Evolutionary conservation across 1,139 yeast genomes (phyloP).

Genomic region (Lizanozyma gosingica): DNA sequence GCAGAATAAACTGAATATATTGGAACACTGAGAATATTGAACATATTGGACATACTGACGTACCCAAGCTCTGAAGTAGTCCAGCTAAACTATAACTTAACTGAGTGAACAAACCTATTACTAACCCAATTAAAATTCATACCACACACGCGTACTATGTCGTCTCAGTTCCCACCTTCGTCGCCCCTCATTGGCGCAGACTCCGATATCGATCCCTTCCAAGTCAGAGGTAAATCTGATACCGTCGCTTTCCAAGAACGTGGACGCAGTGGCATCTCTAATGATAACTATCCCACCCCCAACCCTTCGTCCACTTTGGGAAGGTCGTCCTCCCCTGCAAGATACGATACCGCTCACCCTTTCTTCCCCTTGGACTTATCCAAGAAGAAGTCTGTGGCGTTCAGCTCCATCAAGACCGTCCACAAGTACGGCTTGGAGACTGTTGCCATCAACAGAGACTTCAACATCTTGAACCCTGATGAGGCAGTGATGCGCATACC

Average conservation of each 20-base stretch:
- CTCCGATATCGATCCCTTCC: conserved; percentile 17
- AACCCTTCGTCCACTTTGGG: conserved; percentile 47
- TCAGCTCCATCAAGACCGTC: conserved; percentile 4
- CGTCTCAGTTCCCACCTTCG: conserved; percentile 52
- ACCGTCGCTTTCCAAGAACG: conserved; percentile 1
- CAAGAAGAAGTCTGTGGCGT: neutral
- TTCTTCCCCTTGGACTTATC: neutral
- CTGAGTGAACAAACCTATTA: too few relatives aligned
- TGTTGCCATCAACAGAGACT: conserved; percentile 20
- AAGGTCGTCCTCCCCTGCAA: conserved; percentile 35
- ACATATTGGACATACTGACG: too few relatives aligned
- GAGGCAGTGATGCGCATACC: conserved; percentile 28
- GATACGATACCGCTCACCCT: neutral
- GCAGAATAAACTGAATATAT: too few relatives aligned
- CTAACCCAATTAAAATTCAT: too few relatives aligned
- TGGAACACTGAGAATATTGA: too few relatives aligned
- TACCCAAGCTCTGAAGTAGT: too few relatives aligned
- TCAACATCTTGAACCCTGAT: conserved; percentile 29
- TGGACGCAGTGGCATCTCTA: too few relatives aligned
- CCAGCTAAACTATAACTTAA: too few relatives aligned
- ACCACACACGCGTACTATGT: too few relatives aligned
- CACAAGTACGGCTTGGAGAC: conserved; percentile 4
- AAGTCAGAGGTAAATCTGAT: conserved; percentile 7
- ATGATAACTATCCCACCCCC: conserved; percentile 39
- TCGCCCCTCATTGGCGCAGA: conserved; percentile 42